Conservation (phyloP, 2,329 filamentous ascomycete genomes). For the Leptodontidium sp. region DNA sequence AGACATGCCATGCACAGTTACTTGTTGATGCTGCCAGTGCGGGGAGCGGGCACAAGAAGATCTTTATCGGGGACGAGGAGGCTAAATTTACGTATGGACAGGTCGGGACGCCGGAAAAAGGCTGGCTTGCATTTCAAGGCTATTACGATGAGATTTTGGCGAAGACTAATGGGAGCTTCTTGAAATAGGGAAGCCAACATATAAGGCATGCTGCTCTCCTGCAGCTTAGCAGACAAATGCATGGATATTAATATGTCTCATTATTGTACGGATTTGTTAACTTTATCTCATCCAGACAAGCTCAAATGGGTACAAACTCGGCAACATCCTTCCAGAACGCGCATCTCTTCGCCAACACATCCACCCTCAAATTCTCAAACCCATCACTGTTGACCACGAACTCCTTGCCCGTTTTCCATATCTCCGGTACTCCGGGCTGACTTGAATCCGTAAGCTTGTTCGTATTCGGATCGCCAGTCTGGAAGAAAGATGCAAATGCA, state of each 20-base stretch:
- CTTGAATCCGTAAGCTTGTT: conserved; percentile 59
- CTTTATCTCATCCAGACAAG: background rate
- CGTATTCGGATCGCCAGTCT: conserved; percentile 65
- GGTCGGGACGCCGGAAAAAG: conserved; percentile 63
- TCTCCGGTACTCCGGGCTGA: conserved; percentile 54
- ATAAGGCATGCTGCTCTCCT: background rate
- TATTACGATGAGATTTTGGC: conserved; percentile 62
- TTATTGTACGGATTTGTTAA: background rate
- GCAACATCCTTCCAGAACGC: conserved; percentile 61
- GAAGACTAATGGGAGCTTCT: conserved; percentile 58
- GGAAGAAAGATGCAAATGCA: conserved; percentile 67
- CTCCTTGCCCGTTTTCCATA: conserved; percentile 50
- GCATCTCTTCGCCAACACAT: conserved; percentile 55
- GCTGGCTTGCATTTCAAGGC: conserved; percentile 60
- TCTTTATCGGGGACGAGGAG: conserved; percentile 68
- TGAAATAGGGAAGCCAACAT: conserved; percentile 44
- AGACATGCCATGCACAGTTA: conserved; percentile 56
- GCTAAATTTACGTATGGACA: conserved; percentile 71
- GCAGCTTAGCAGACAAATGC: background rate
- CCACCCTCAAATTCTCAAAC: conserved; percentile 52
- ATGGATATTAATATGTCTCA: too few relatives aligned
- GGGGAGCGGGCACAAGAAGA: conserved; percentile 67
- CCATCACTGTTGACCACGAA: conserved; percentile 59
- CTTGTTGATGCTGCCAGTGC: conserved; percentile 66
- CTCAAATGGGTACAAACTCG: conserved; percentile 46